Base-by-base conservation (phyloP, 768 basidiomycete species). In the Holtermanniella nyarrowii region DNA sequence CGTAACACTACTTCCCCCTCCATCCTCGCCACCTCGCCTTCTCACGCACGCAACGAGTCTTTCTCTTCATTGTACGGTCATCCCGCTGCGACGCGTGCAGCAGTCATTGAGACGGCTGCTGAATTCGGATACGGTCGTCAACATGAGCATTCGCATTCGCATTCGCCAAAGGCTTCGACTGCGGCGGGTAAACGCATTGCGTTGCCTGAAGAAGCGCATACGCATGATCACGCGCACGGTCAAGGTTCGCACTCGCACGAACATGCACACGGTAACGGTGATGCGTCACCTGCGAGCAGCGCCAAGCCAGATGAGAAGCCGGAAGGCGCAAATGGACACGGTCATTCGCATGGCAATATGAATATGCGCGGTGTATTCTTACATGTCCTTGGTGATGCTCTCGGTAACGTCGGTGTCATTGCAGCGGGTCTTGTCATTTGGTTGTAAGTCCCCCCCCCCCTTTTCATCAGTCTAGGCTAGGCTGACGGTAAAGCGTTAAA, bases 401-500 rank as follows among this genome's bases (percentile, higher is more conserved):
- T 99, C 22, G 95, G 95, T 46, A 97, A 99, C 71, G 86, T 97
- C 55, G 95, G 95, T 48, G 95, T 99, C 56, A 95, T 99, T 54
- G 82, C 84, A 27, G 88, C 91, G 3, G 95, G 95, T 51, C 79
- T 97, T 11, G 76, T 97, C 66, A 95, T 99, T 65, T 91, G 88
- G 90, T 78, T 86, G 69, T 70, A 48, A 66, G 66, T 65, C 14
- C 24, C 41, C n/a, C n/a, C n/a, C n/a, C n/a, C n/a, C n/a, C n/a
- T n/a, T 31, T 12, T n/a, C 22, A 23, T 13, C 3, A 18, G 22
- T 23, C 21, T 45, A 1, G n/a, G n/a, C n/a, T n/a, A n/a, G n/a
- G n/a, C n/a, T n/a, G n/a, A n/a, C n/a, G n/a, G n/a, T n/a, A n/a
- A n/a, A 67, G 62, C 52, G 83, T 85, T 1, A 74, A 80, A 22